Base-by-base conservation (phyloP, 352 stramenopile species). In the Proteromonas lacertae region DNA sequence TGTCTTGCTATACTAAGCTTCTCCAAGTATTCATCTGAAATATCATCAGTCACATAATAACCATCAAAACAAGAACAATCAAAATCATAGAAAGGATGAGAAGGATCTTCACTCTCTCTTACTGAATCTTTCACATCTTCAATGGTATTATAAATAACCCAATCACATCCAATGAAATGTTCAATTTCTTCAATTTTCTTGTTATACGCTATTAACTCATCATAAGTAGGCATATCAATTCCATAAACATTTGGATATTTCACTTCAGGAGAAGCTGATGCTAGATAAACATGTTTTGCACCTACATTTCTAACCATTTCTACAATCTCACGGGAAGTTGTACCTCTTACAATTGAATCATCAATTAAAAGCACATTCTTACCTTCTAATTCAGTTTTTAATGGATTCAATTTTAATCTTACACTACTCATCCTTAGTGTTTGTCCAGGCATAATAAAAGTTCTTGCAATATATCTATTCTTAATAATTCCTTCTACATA, bases 361-460 rank as follows among this genome's bases (percentile, higher is more conserved):
- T 98, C 86, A 8, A 98, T 80, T 4, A 98, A 59, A 25, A 98
- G 57, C 36, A 98, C 82, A 33, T 90, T 86, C 42, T 87, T 83
- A 42, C 75, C 64, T 5, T 45, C 44, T 45, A 75, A 74, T 50
- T 80, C 64, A 24, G 44, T 62, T 46, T 69, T 70, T 52, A 95
- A 84, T 3, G 84, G 84, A 52, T 95, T 97, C 32, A 95, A 52
- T 65, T 97, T 97, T 56, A 95, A 80, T 33, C 81, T 63, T 35
- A 97, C 82, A 9, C 66, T 88, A 49, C 21, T 95, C 54, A 91
- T 78, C 25, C 75, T 62, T 21, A 70, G 64, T 17, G 59, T 59
- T 53, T 98, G 83, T 35, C 82, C 83, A 14, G 87, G 87, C 84
- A 96, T 96, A 57, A 98, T 98, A 57, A 98, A 98, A 5, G 87